Percentiles rank a stretch among this genome's conserved stretches.
These are phyloP conservation scores for Yamadazyma laniorum DNA, from an alignment of 805 yeast species.

Conservation along the genomic window DNA sequence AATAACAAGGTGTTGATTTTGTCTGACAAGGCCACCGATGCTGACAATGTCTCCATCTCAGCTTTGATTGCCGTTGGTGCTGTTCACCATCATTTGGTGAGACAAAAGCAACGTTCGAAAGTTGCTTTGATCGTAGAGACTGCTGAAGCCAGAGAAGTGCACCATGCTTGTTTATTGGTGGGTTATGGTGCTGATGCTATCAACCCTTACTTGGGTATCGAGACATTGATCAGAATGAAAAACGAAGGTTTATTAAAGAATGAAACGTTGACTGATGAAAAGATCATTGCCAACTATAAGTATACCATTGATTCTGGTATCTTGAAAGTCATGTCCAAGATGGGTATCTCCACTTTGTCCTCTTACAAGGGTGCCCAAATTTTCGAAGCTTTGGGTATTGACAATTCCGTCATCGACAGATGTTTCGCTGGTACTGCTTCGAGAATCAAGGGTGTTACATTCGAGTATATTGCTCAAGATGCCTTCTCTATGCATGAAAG, in stretches of 20 bases:
- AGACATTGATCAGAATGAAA: constrained; percentile 82
- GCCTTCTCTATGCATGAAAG: constrained; percentile 91
- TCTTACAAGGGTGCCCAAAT: constrained; percentile 99
- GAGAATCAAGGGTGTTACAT: constrained; percentile 91
- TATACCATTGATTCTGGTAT: constrained; percentile 87
- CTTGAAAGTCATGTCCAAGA: constrained; percentile 95
- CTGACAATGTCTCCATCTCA: constrained; percentile 73
- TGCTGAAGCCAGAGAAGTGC: constrained; percentile 97
- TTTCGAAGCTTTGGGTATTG: constrained; percentile 94
- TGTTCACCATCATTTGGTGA: constrained; percentile 92
- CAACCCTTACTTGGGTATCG: constrained; percentile 91
- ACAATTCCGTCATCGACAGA: constrained; percentile 89
- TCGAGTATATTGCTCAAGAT: constrained; percentile 94
- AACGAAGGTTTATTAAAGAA: constrained; percentile 67
- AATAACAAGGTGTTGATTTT: constrained; percentile 73
- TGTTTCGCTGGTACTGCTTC: constrained; percentile 98
- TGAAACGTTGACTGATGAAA: constrained; percentile 52
- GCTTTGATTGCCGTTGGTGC: constrained; percentile 94
- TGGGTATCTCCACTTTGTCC: constrained; percentile 98
- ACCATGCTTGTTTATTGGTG: constrained; percentile 87
- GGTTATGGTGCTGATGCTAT: constrained; percentile 98
- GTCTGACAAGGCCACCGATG: constrained; percentile 63
- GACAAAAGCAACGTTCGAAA: constrained; percentile 93
- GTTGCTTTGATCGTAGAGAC: constrained; percentile 91
- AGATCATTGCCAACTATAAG: constrained; percentile 75